A percentile compares a stretch with the other conserved stretches of the same genome.
Conservation (phyloP, 306 rosid species). For the Cicer pinnatifidum region DNA sequence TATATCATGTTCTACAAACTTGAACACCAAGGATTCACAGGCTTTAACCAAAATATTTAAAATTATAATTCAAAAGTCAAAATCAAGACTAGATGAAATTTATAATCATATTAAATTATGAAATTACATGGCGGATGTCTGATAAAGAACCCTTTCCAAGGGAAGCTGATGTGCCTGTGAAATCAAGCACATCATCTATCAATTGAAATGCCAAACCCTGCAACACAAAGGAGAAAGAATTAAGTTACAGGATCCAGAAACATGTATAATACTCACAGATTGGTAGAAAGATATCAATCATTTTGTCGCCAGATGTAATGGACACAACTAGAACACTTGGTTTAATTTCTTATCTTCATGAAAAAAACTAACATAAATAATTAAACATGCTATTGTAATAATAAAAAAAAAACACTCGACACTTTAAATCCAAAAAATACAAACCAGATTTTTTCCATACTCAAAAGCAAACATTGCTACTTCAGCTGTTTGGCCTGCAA, state of each 20-base stretch:
- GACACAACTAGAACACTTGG: slow-evolving; percentile 24
- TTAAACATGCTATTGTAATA: slow-evolving; percentile 20
- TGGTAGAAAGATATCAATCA: slow-evolving; percentile 18
- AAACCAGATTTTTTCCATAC: slow-evolving; percentile 94
- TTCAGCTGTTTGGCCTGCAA: slow-evolving; percentile 91
- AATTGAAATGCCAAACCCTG: slow-evolving; percentile 97
- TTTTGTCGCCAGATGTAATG: slow-evolving; percentile 16
- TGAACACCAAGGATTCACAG: slow-evolving; percentile 17
- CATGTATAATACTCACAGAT: slow-evolving; percentile 19
- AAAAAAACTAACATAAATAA: slow-evolving; percentile 29
- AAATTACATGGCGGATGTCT: slow-evolving; percentile 83
- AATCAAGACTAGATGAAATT: slow-evolving; percentile 22
- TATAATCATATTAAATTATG: slow-evolving; percentile 12
- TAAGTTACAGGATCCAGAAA: slow-evolving; percentile 26
- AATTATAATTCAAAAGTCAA: slow-evolving; percentile 22
- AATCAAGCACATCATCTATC: slow-evolving; percentile 94
- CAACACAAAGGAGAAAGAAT: slow-evolving; percentile 34
- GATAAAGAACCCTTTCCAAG: slow-evolving; percentile 95
- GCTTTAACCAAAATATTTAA: slow-evolving; percentile 28
- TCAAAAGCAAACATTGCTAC: slow-evolving; percentile 84
- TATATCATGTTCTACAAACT: slow-evolving; percentile 10
- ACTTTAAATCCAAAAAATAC: slow-evolving; percentile 49
- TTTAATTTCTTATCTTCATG: slow-evolving; percentile 26
- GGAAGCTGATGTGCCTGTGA: slow-evolving; percentile 86
- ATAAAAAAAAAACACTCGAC: slow-evolving; percentile 3